These are phyloP conservation scores for Arabis alpina DNA, from an alignment of 345 rosid genomes.

Conservation along the genomic window DNA sequence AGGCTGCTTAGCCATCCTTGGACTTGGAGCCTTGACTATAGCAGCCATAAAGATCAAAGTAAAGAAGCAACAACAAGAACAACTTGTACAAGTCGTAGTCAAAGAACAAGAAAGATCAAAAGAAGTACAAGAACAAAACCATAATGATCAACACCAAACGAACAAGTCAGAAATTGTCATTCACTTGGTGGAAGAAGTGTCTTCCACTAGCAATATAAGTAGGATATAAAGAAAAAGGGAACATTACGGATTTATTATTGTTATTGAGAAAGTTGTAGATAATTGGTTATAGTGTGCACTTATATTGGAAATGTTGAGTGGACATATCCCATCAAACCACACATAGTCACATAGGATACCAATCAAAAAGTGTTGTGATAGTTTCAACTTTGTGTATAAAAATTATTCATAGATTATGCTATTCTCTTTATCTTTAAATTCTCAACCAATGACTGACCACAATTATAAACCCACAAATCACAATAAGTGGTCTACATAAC, in stretches of 20 bases:
- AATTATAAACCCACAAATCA: conserved; percentile 21
- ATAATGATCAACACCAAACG: conserved; percentile 18
- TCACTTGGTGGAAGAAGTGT: conserved; percentile 38
- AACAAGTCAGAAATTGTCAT: conserved; percentile 33
- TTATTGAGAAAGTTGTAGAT: conserved; percentile 8
- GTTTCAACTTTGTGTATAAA: conserved; percentile 34
- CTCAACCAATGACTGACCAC: background rate
- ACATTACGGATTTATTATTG: background rate
- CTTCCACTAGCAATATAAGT: conserved; percentile 31
- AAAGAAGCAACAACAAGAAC: conserved; percentile 42
- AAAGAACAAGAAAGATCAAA: conserved; percentile 11
- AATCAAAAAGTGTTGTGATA: background rate
- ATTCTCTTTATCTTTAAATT: background rate
- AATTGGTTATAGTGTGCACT: background rate
- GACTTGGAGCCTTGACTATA: conserved; percentile 46
- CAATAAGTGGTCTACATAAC: conserved; percentile 22
- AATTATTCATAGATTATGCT: conserved; percentile 27
- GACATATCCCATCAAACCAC: conserved; percentile 18
- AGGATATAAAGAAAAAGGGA: conserved; percentile 23
- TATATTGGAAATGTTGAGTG: conserved; percentile 28
- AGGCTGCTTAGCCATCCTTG: conserved; percentile 49
- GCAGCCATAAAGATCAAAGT: conserved; percentile 38
- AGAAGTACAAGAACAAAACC: conserved; percentile 14
- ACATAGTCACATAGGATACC: conserved; percentile 24
- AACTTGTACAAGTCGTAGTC: conserved; percentile 39